Evolutionary conservation across 345 rosid genomes (phyloP).

Genomic region (Lumnitzera racemosa): DNA sequence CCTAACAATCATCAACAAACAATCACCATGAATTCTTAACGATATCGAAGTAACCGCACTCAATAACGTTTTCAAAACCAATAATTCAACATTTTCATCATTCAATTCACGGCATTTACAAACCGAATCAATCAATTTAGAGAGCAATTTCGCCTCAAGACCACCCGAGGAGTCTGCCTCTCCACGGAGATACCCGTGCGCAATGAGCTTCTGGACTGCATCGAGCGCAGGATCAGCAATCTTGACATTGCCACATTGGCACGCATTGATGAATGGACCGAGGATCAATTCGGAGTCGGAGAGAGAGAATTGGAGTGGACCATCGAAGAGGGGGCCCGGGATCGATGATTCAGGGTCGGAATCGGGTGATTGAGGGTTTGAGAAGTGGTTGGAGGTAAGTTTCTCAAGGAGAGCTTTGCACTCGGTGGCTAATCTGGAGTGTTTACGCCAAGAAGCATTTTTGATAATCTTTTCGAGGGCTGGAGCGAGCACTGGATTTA

Average conservation of each 20-base stretch:
- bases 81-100: slow-evolving; percentile 72
- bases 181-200: slow-evolving; percentile 92
- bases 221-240: slow-evolving; percentile 91
- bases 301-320: slow-evolving; percentile 63
- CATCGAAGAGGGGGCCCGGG: slow-evolving; percentile 87
- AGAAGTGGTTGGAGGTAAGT: slow-evolving; percentile 37
- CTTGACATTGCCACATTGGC: slow-evolving; percentile 60
- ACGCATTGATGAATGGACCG: slow-evolving; percentile 74
- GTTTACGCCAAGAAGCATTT: slow-evolving; percentile 97
- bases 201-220: slow-evolving; percentile 84
- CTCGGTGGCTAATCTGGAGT: slow-evolving; percentile 88
- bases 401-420: slow-evolving; percentile 82
- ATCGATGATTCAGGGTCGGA: slow-evolving; percentile 54
- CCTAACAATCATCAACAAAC: slow-evolving; percentile 79
- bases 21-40: slow-evolving; percentile 84
- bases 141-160: slow-evolving; percentile 54
- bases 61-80: slow-evolving; percentile 68
- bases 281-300: slow-evolving; percentile 83
- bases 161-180: slow-evolving; percentile 87
- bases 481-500: slow-evolving; percentile 61
- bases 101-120: slow-evolving; percentile 80
- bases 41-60: slow-evolving; percentile 89
- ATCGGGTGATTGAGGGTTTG: slow-evolving; percentile 32
- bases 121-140: slow-evolving; percentile 65
- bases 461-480: slow-evolving; percentile 82